phyloP scores from a whole-genome alignment of 2,329 filamentous ascomycete species.

The Alternaria ventricosa region DNA sequence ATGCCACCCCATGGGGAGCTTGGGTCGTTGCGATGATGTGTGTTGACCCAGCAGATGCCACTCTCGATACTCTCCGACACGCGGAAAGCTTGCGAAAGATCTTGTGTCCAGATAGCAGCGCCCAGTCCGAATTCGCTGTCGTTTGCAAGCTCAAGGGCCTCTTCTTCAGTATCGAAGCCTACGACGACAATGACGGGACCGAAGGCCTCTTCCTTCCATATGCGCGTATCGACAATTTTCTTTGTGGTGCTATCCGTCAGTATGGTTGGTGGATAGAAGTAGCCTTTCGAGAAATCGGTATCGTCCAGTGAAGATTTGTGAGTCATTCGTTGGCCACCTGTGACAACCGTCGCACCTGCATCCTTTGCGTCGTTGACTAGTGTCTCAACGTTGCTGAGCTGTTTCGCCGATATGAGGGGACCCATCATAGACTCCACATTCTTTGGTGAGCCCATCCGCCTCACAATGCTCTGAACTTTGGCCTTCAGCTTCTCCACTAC shows the following conservation, averaged over 20 bases:
- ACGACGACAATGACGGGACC: constrained; percentile 60
- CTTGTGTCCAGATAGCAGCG: constrained; percentile 59
- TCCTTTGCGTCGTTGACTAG: constrained; percentile 46
- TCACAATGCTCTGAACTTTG: constrained; percentile 59
- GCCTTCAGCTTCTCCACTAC: constrained; percentile 49
- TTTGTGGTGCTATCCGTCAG: constrained; percentile 38
- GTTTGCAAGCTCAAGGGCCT: constrained; percentile 58
- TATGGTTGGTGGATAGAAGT: constrained; percentile 58
- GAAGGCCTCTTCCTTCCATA: constrained; percentile 59
- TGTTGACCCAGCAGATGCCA: constrained; percentile 58
- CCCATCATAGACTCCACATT: constrained; percentile 69
- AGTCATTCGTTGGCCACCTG: constrained; percentile 58
- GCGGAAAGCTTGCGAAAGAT: constrained; percentile 57
- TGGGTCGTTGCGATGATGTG: constrained; percentile 74
- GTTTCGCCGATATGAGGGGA: constrained; percentile 65
- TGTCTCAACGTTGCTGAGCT: constrained; percentile 46
- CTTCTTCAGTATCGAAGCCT: constrained; percentile 55
- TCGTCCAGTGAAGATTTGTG: constrained; percentile 59
- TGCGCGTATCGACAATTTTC: constrained; percentile 45
- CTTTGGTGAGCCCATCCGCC: constrained; percentile 63
- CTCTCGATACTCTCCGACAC: constrained; percentile 57
- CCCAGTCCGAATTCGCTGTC: constrained; percentile 59
- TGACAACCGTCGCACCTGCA: constrained; percentile 51
- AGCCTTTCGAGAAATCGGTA: constrained; percentile 59
- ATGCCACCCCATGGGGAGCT: constrained; percentile 74